Base-by-base conservation (phyloP, 2,329 filamentous ascomycete genomes). In the Tricladium varicosporioides region DNA sequence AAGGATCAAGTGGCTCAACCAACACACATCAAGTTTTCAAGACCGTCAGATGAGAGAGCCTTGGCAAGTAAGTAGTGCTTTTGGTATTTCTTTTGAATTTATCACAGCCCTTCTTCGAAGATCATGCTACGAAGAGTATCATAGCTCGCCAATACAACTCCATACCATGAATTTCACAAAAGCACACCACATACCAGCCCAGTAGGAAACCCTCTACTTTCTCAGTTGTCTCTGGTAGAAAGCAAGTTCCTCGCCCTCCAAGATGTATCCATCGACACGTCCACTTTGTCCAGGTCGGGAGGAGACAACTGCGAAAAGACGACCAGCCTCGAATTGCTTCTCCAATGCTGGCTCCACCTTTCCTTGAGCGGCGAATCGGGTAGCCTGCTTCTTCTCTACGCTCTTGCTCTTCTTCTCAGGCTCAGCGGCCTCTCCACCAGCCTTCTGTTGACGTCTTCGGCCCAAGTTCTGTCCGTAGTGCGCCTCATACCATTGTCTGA, bases 151-250 rank as follows among this genome's bases (percentile, higher is more conserved):
- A 63, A 60, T 63, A 63, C 60, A 69, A 67, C 65, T 66, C 67
- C 66, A 65, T 65, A 60, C 64, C 64, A 64, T 68, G 65, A 66
- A 60, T 51, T 67, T 65, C 64, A 63, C 58, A 68, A 69, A 64
- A 67, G 69, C 63, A 69, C 63, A 63, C 64, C 64, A 51, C 62
- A 54, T 51, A 60, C 65, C 56, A 68, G 57, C 56, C 63, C 63
- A 57, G 54, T 48, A 63, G 59, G 61, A 64, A 60, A 59, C 59
- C 67, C 60, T 84, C 83, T 97, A 97, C 86, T 96, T 97, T 87
- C 94, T 90, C 79, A 97, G 91, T 82, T 92, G 92, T 83, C 90
- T 90, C 88, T 96, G 92, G 91, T 99, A 99, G 90, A 99, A 99
- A 78, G 92, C 92, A 74, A 99, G 86, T 87, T 99, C 94, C 80